Percentiles rank a stretch among this genome's conserved stretches.
These are phyloP conservation scores for Apophysomyces sp. DNA, from an alignment of 371 early-diverging fungal genomes.

Conservation along the genomic window DNA sequence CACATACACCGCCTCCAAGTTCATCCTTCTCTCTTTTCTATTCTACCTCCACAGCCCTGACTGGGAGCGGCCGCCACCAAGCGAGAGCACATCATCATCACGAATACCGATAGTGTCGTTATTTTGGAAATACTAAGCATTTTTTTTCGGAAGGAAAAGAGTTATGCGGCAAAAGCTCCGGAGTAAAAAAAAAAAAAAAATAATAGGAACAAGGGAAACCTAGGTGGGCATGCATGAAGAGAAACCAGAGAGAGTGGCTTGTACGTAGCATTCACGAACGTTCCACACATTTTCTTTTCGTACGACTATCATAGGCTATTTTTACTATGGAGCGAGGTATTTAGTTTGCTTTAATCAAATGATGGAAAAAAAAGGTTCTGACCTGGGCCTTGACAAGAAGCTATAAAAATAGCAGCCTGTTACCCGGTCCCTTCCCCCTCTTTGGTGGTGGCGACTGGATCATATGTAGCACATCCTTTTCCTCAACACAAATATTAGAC, in stretches of 20 bases:
- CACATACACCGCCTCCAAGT: neutral
- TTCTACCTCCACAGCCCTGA: neutral
- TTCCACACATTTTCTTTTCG: neutral
- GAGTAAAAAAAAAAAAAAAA: neutral
- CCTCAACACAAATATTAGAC: no score
- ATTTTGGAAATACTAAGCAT: neutral
- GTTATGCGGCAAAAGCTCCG: neutral
- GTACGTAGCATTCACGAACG: neutral
- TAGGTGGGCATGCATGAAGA: neutral
- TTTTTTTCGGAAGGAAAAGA: neutral
- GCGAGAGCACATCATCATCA: neutral
- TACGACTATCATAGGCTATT: neutral
- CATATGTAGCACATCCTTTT: neutral
- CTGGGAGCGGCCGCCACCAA: neutral
- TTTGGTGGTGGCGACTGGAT: neutral
- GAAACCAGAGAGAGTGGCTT: neutral
- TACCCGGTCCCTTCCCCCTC: neutral
- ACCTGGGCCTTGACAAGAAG: neutral
- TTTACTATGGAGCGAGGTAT: no score
- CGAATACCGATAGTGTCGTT: neutral
- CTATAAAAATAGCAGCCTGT: neutral
- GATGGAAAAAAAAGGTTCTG: no score
- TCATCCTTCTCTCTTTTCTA: neutral
- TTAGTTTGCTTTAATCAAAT: no score
- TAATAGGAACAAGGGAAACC: neutral